These are phyloP conservation scores for Blastobotrys ciferrii DNA, from an alignment of 1,139 yeast species.

Conservation along the genomic window DNA sequence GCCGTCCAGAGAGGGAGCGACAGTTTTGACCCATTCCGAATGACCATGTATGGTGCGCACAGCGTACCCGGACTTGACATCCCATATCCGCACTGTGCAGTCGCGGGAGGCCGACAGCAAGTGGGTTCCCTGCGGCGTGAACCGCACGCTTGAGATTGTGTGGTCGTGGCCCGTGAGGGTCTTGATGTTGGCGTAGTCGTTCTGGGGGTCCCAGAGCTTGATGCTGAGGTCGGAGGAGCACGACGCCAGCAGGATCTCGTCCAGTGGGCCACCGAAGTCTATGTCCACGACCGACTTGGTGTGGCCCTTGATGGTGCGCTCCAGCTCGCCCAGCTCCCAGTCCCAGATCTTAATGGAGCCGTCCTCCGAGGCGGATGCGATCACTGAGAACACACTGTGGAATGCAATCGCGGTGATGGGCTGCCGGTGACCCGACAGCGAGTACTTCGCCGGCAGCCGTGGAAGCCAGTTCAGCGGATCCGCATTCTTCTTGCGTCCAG, in stretches of 20 bases:
- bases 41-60: slow-evolving; percentile 69
- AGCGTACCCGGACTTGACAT: slow-evolving; percentile 66
- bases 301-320: slow-evolving; percentile 70
- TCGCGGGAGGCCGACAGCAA: slow-evolving; percentile 80
- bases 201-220: slow-evolving; percentile 64
- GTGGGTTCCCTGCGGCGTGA: slow-evolving; percentile 46
- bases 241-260: slow-evolving; percentile 46
- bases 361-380: slow-evolving; percentile 70
- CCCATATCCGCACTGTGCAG: slow-evolving; percentile 73
- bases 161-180: slow-evolving; percentile 90
- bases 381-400: slow-evolving; percentile 68
- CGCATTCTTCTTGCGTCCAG: slow-evolving; percentile 30
- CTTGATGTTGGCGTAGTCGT: slow-evolving; percentile 53
- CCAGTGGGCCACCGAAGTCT: slow-evolving; percentile 49
- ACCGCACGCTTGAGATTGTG: slow-evolving; percentile 66
- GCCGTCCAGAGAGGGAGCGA: slow-evolving; percentile 51
- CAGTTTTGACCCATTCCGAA: slow-evolving; percentile 81
- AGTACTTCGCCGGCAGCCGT: slow-evolving; percentile 44
- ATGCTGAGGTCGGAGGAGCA: slow-evolving; percentile 75
- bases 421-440: slow-evolving; percentile 56
- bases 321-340: slow-evolving; percentile 65
- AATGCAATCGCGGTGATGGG: slow-evolving; percentile 63
- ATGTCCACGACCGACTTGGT: slow-evolving; percentile 65
- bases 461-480: slow-evolving; percentile 66
- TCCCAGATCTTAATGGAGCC: slow-evolving; percentile 80